phyloP scores from a whole-genome alignment of 495 filamentous ascomycete species.

The Lepraria neglecta region DNA sequence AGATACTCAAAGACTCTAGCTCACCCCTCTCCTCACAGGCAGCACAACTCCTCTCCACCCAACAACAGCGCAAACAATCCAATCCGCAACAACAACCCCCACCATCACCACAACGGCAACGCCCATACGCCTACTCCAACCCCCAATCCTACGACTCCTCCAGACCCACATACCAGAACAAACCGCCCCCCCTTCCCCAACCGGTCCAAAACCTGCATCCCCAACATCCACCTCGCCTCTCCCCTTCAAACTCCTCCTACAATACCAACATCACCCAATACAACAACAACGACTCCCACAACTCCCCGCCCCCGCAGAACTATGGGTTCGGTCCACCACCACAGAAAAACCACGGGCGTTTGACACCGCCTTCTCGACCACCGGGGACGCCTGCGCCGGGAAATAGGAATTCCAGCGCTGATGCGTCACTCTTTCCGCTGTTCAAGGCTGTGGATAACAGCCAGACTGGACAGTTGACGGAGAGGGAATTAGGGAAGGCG shows the following conservation, averaged over 20 bases:
- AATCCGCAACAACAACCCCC: slow-evolving; percentile 29
- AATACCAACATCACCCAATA: slow-evolving; percentile 37
- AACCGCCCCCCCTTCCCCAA: slow-evolving; percentile 28
- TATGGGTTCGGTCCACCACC: slow-evolving; percentile 54
- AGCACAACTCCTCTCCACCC: slow-evolving; percentile 48
- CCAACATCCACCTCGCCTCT: slow-evolving; percentile 32
- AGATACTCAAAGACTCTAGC: not conserved
- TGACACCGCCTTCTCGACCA: slow-evolving; percentile 50
- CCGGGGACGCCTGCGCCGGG: slow-evolving; percentile 56
- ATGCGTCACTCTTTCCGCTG: slow-evolving; percentile 71
- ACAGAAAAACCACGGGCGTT: slow-evolving; percentile 46
- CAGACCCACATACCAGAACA: slow-evolving; percentile 27
- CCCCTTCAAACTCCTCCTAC: slow-evolving; percentile 32
- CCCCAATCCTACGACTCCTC: slow-evolving; percentile 29
- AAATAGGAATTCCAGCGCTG: slow-evolving; percentile 48
- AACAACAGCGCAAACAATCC: slow-evolving; percentile 29
- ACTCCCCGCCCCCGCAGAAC: slow-evolving; percentile 52
- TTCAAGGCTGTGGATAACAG: slow-evolving; percentile 87
- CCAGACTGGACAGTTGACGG: slow-evolving; percentile 75
- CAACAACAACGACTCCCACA: slow-evolving; percentile 33
- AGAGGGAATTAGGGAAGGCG: slow-evolving; percentile 80
- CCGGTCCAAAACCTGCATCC: slow-evolving; percentile 20
- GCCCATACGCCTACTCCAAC: slow-evolving; percentile 29
- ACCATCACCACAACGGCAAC: slow-evolving; percentile 21
- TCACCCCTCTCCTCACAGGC: slow-evolving; percentile 34